Conservation (phyloP, 306 rosid genomes). For the Vachellia collinsii region DNA sequence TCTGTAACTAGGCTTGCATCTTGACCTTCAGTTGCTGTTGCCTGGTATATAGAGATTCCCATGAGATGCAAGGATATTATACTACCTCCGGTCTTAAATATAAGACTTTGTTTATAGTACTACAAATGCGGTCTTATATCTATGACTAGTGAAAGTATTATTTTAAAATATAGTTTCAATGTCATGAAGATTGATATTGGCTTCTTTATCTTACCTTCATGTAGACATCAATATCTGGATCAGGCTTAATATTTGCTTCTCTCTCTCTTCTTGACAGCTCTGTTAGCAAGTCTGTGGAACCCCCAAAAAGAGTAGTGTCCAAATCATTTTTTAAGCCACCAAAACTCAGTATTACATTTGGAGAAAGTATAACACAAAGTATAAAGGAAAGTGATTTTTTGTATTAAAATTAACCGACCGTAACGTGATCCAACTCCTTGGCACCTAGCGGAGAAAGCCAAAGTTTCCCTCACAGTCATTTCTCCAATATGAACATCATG, state of each 20-base stretch:
- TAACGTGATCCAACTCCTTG: constrained; percentile 86
- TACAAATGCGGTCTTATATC: too few species aligned
- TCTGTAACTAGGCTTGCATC: constrained; percentile 65
- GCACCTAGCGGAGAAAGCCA: constrained; percentile 82
- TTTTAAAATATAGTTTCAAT: background rate
- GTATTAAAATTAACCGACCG: constrained; percentile 39
- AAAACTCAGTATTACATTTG: constrained; percentile 7
- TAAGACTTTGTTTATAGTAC: too few species aligned
- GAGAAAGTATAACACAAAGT: background rate
- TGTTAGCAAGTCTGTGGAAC: constrained; percentile 52
- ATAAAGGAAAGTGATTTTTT: background rate
- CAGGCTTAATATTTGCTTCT: constrained; percentile 75
- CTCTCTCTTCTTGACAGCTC: constrained; percentile 85
- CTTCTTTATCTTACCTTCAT: constrained; percentile 63
- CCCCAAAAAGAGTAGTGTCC: background rate
- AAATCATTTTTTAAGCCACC: background rate
- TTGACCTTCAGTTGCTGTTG: constrained; percentile 54
- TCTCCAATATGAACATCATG: constrained; percentile 82
- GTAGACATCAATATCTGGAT: constrained; percentile 81
- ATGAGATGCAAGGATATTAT: background rate
- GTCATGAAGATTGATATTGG: background rate
- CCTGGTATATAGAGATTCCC: constrained; percentile 38
- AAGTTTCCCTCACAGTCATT: constrained; percentile 92
- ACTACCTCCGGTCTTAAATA: too few species aligned
- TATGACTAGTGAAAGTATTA: too few species aligned